Conservation (phyloP, 495 filamentous ascomycete species). For the Thozetella sp. region DNA sequence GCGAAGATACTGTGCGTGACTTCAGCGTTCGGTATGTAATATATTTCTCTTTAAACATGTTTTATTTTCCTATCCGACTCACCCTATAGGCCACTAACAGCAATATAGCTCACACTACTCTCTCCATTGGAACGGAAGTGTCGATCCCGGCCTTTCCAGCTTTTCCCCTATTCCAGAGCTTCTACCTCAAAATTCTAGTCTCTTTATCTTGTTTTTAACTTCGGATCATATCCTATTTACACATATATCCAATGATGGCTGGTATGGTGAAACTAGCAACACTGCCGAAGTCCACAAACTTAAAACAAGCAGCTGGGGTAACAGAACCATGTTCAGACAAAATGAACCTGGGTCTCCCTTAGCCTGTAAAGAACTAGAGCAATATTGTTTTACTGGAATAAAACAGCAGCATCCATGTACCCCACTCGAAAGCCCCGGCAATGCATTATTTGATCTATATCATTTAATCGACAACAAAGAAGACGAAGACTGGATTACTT, state of each 20-base stretch:
- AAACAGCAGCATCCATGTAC: background rate
- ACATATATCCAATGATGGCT: background rate
- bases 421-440: background rate
- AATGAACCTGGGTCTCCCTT: conserved; percentile 2
- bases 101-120: background rate
- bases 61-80: background rate
- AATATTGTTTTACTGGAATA: background rate
- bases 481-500: background rate
- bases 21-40: background rate
- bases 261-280: background rate
- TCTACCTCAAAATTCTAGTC: background rate
- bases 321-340: background rate
- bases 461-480: background rate
- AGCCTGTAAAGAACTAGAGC: conserved; percentile 4
- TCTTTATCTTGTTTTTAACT: conserved; percentile 2
- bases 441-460: background rate
- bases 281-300: conserved; percentile 1
- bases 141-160: background rate
- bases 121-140: background rate
- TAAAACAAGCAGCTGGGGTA: background rate
- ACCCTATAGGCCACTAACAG: background rate
- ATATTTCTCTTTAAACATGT: background rate
- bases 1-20: background rate
- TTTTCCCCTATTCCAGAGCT: conserved; percentile 5
- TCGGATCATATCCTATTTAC: conserved; percentile 2